Conservation (phyloP, 169 alveolate species). For the Cryptosporidium felis region DNA sequence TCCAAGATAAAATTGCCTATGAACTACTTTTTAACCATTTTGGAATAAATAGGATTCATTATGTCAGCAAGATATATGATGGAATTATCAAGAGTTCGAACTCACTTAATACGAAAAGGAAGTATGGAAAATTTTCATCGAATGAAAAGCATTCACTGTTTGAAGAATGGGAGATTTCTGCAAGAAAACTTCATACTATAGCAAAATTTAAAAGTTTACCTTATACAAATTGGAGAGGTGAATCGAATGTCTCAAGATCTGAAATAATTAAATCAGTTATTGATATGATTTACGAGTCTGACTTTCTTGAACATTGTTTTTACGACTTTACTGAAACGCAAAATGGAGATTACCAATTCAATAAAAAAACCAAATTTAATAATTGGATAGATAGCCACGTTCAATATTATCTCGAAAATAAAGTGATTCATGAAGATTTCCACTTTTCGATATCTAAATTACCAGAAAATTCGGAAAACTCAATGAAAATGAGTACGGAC, state of each 20-base stretch:
- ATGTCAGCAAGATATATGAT: neutral
- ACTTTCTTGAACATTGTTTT: conserved; percentile 33
- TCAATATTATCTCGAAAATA: neutral
- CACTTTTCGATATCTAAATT: neutral
- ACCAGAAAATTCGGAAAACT: neutral
- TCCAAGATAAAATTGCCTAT: neutral
- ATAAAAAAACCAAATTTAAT: neutral
- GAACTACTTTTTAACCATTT: neutral
- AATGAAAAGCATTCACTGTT: neutral
- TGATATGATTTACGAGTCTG: conserved; percentile 64
- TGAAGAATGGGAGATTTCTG: conserved; percentile 71
- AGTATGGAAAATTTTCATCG: too few species aligned
- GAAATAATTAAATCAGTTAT: conserved; percentile 42
- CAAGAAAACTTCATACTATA: conserved; percentile 37
- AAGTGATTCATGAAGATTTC: neutral
- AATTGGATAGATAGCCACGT: conserved; percentile 13
- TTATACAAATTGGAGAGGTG: conserved; percentile 32
- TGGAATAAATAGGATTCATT: conserved; percentile 13
- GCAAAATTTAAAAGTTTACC: conserved; percentile 47
- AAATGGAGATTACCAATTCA: neutral
- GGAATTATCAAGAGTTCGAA: conserved; percentile 13
- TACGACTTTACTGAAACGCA: neutral
- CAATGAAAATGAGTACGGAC: neutral
- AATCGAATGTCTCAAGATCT: conserved; percentile 8
- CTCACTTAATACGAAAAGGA: neutral